A percentile compares a stretch with the other conserved stretches of the same genome.
Conservation (phyloP, 352 stramenopile genomes). For the Saprolegnia diclina region DNA sequence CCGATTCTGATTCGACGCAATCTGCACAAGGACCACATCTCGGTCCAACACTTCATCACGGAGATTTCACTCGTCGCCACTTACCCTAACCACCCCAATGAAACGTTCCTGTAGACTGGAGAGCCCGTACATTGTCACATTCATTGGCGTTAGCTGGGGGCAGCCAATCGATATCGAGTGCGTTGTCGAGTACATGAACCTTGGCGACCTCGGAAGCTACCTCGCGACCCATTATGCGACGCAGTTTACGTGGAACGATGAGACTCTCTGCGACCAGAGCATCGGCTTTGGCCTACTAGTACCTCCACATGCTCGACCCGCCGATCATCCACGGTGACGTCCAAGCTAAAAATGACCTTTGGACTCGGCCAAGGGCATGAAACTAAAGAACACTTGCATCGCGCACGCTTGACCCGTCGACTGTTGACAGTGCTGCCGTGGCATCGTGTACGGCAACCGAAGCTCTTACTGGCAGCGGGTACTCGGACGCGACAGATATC, state of each 20-base stretch:
- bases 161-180: slow-evolving; percentile 62
- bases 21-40: no score
- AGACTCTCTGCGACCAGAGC: neutral
- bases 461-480: no score
- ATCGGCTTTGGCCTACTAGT: neutral
- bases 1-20: no score
- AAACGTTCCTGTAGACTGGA: neutral
- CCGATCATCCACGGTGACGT: neutral
- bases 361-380: neutral
- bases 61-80: neutral
- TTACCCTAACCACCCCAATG: neutral
- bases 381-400: no score
- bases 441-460: no score
- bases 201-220: slow-evolving; percentile 63
- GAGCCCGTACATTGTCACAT: slow-evolving; percentile 55
- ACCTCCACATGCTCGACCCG: neutral
- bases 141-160: slow-evolving; percentile 77
- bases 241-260: neutral
- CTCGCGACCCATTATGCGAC: slow-evolving; percentile 35
- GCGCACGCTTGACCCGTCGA: no score
- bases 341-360: neutral
- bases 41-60: neutral
- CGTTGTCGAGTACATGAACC: slow-evolving; percentile 74
- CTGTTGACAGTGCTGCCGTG: no score
- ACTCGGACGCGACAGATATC: no score